Percentiles rank a stretch among this genome's conserved stretches.
phyloP scores from a whole-genome alignment of 1,284 basidiomycete genomes.

The Naganishia albida region DNA sequence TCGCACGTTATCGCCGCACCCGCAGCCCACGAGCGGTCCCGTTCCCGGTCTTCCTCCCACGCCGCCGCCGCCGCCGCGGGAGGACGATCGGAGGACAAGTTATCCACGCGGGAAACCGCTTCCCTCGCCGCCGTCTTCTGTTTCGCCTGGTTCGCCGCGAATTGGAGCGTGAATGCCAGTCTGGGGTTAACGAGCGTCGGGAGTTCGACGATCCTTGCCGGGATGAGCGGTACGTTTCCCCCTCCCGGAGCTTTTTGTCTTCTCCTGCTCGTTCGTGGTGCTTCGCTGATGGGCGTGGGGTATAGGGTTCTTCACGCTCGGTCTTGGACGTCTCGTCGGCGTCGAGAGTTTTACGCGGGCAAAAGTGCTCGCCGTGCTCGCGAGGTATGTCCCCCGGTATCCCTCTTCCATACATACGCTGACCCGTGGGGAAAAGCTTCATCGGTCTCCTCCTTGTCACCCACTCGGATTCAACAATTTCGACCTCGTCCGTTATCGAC shows the following conservation, averaged over 20 bases:
- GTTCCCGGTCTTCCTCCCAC: conserved; percentile 23
- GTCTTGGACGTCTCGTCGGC: conserved; percentile 75
- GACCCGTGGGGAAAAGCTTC: conserved; percentile 61
- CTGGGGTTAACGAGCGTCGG: conserved; percentile 85
- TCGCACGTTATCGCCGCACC: conserved; percentile 17
- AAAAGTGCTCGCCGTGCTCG: conserved; percentile 77
- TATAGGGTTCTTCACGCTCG: conserved; percentile 90
- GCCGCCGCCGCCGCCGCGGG: background rate
- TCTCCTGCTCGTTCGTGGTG: background rate
- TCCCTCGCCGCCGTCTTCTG: conserved; percentile 75
- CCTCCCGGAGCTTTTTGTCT: too few species aligned
- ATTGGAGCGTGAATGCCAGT: conserved; percentile 81
- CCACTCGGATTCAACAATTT: conserved; percentile 65
- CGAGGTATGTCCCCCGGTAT: conserved; percentile 66
- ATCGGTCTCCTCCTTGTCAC: conserved; percentile 83
- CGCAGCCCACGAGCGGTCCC: conserved; percentile 2
- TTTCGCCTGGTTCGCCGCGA: conserved; percentile 85
- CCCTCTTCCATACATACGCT: conserved; percentile 1
- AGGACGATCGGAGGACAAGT: conserved; percentile 38
- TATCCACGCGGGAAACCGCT: conserved; percentile 72
- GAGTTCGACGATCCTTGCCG: conserved; percentile 82
- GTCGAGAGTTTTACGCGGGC: conserved; percentile 76
- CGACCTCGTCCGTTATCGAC: conserved; percentile 32
- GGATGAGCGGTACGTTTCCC: conserved; percentile 73
- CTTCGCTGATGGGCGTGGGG: conserved; percentile 10